Base-by-base conservation (phyloP, 768 basidiomycete genomes). In the Astraeus odoratus region DNA sequence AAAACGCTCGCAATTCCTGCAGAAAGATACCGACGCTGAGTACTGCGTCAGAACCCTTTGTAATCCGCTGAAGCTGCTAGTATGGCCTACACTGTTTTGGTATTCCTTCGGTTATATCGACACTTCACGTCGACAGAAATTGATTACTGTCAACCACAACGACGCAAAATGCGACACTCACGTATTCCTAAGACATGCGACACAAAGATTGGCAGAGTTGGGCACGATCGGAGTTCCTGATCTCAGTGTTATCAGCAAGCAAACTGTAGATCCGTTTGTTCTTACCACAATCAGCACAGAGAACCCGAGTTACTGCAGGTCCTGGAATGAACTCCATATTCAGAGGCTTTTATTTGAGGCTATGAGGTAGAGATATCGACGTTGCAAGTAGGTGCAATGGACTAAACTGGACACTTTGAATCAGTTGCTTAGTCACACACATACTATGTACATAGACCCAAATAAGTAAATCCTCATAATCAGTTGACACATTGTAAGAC, bases 31-130 rank as follows among this genome's bases (percentile, higher is more conserved):
- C 4, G 91, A 83, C 1, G 94, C 87, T 86, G 65, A 50, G 22
- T 16, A 25, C 20, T 13, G 20, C 23, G 40, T 20, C 33, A 42
- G 8, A 6, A 8, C 24, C 42, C 35, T 16, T 10, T 34, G 15
- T 24, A 35, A 38, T 18, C 5, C 5, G 13, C 23, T 13, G 31
- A 16, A 1, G 8, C 16, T 19, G 42, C 9, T 20, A n/a, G 12
- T 7, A 15, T 16, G n/a, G 60, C 69, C 42, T 42, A 86, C 87
- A 81, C 79, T 90, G 89, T 60, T 93, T 97, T 6, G 94, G 95
- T 42, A 98, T 98, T 12, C 92, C 93, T 61, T 98, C 95, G 1
- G 94, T 98, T 60, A 99, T 95, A 64, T 99, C 96, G 49, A 98
- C 82, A 7, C 88, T 91, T 56, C 4, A 31, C 39, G 18, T 23